phyloP scores from a whole-genome alignment of 192 early-diverging fungal species.

The Thoreauomyces humboldtii region DNA sequence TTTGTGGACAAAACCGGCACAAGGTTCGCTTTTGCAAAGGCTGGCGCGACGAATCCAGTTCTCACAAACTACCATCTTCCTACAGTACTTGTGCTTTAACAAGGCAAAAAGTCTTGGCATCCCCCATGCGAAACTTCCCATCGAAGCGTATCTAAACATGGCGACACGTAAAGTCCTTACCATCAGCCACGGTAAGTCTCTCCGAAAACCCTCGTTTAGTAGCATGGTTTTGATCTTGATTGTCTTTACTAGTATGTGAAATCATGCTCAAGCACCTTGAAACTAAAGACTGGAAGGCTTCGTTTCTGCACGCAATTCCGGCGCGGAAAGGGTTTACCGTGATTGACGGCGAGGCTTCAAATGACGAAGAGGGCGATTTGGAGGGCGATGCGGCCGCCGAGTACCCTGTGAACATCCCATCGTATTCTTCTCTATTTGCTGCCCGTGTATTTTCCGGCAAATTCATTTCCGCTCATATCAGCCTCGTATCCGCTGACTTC shows the following conservation, averaged over 20 bases:
- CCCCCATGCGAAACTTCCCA: conserved; percentile 75
- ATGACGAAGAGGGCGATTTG: no score
- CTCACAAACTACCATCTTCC: neutral
- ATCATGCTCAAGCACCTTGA: conserved; percentile 82
- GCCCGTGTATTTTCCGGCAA: no score
- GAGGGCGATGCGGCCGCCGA: no score
- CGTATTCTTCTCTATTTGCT: no score
- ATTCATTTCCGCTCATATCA: no score
- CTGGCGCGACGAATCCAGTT: neutral
- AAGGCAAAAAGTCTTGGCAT: conserved; percentile 77
- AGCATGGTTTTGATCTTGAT: no score
- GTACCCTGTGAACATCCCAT: no score
- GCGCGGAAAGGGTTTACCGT: conserved; percentile 63
- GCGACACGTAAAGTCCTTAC: conserved; percentile 81
- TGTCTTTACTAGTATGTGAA: conserved; percentile 83
- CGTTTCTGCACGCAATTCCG: conserved; percentile 90
- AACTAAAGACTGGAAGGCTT: conserved; percentile 75
- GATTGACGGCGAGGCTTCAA: no score
- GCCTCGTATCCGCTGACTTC: no score
- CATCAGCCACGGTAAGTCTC: conserved; percentile 72
- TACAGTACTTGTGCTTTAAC: conserved; percentile 63
- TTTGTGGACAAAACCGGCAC: conserved; percentile 94
- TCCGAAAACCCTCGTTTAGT: no score
- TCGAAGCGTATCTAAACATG: conserved; percentile 81
- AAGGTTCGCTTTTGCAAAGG: conserved; percentile 37